Evolutionary conservation across 1,284 basidiomycete genomes (phyloP).

Genomic region (Agaricales sp.): DNA sequence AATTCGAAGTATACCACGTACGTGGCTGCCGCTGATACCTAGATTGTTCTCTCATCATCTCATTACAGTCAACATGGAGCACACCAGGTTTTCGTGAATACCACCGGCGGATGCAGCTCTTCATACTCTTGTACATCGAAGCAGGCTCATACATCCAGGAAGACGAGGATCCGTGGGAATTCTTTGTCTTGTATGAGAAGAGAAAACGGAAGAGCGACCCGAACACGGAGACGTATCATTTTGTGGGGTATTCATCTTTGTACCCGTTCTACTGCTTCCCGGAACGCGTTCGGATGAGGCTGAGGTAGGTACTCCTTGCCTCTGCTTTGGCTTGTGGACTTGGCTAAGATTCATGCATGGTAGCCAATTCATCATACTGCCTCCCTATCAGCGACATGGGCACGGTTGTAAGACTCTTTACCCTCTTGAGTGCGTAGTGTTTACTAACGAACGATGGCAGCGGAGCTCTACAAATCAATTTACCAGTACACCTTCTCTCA

Average conservation of each 20-base stretch:
- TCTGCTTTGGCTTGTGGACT: not conserved
- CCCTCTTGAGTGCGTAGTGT: not conserved
- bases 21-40: constrained; percentile 18
- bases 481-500: constrained; percentile 69
- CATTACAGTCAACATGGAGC: constrained; percentile 63
- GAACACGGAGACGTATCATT: constrained; percentile 67
- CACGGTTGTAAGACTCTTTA: constrained; percentile 71
- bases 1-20: constrained; percentile 84
- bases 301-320: constrained; percentile 49
- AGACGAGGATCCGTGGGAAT: constrained; percentile 85
- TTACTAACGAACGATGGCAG: constrained; percentile 28
- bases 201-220: constrained; percentile 48
- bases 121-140: constrained; percentile 92
- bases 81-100: constrained; percentile 89
- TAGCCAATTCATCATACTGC: constrained; percentile 90
- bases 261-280: constrained; percentile 94
- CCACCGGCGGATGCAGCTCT: constrained; percentile 91
- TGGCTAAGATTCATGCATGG: not conserved
- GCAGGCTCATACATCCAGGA: constrained; percentile 91
- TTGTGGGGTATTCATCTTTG: constrained; percentile 84
- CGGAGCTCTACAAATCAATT: constrained; percentile 81
- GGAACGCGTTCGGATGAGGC: constrained; percentile 72
- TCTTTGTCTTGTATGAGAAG: constrained; percentile 79
- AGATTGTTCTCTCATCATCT: constrained; percentile 6
- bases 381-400: constrained; percentile 83